Evolutionary conservation across 1,139 yeast species (phyloP), one percentile per base, ranked within the genome.

Genomic region (Hansenula sp.): DNA sequence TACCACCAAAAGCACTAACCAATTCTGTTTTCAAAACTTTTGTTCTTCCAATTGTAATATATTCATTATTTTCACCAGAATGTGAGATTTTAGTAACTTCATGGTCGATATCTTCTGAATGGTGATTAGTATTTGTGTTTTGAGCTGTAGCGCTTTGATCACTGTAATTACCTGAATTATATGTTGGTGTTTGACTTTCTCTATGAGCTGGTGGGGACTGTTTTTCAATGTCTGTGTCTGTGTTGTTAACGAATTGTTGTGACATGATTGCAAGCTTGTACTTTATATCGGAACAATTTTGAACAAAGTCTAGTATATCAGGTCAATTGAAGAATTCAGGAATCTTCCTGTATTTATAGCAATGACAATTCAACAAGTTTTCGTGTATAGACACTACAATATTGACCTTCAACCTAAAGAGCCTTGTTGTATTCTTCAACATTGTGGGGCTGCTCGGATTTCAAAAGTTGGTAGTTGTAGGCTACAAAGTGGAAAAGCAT

Each of bases 11-110:
- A 6, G 85, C 84, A 41, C 63, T 62, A 24, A 67, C 68, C 52
- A 79, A 67, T 44, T 79, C 84, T 43, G 74, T 68, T 54, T 76
- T 75, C 51, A 77, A 71, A 54, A 84, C 88, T 58, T 76, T 81
- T 48, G 84, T 82, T 55, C 79, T 77, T 15, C 96, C 96, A 53
- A 88, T 76, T 54, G 73, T 81, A 47, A 88, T 71, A 60, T 77
- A 82, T 46, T 84, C 85, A 34, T 81, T 57, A 49, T 71, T 64
- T 15, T 55, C 61, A 40, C 72, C 71, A 17, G 70, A 60, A 15
- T 72, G 66, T 45, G 55, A 55, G 40, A 69, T 58, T 51, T 58
- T 57, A 10, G 58, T 39, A 15, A 57, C 52, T 5, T 19, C 46
- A 17, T 48, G 55, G 8, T 42, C 51, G 5, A 44, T 45, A 6